phyloP scores from a whole-genome alignment of 2,329 filamentous ascomycete genomes.

The Colletotrichum brevisporum region DNA sequence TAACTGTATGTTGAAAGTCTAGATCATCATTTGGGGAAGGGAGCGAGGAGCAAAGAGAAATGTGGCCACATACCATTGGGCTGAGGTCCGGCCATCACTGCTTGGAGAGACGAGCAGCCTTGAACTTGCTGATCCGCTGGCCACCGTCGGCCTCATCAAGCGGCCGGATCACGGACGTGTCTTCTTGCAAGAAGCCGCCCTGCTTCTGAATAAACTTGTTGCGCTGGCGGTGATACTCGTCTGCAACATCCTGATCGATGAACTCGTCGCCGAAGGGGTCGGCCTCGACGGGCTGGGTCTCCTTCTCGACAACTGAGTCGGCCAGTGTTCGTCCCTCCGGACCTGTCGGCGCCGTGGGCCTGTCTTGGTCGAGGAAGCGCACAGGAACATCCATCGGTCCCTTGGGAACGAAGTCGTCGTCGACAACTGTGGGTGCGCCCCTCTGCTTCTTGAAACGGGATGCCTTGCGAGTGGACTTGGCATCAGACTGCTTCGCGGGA shows the following conservation, averaged over 20 bases:
- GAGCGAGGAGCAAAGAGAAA: not conserved
- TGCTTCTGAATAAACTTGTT: constrained; percentile 87
- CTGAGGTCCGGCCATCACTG: constrained; percentile 53
- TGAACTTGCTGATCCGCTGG: constrained; percentile 79
- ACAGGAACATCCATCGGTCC: constrained; percentile 61
- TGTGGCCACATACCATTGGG: constrained; percentile 40
- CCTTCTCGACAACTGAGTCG: constrained; percentile 70
- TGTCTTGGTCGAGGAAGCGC: constrained; percentile 55
- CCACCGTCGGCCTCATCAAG: constrained; percentile 77
- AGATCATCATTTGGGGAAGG: constrained; percentile 31
- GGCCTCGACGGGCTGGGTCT: constrained; percentile 50
- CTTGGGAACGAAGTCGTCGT: constrained; percentile 52
- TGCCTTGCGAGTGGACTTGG: constrained; percentile 55
- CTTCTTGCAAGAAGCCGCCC: constrained; percentile 83
- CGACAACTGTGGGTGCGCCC: constrained; percentile 30
- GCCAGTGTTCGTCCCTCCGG: constrained; percentile 71
- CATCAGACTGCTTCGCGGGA: constrained; percentile 39
- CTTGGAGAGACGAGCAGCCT: constrained; percentile 75
- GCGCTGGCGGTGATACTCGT: constrained; percentile 86
- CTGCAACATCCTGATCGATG: constrained; percentile 82
- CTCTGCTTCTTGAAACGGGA: constrained; percentile 66
- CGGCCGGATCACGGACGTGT: constrained; percentile 76
- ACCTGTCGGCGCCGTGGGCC: constrained; percentile 59
- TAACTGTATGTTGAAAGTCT: constrained; percentile 36
- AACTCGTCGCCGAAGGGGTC: constrained; percentile 69